Base-by-base conservation (phyloP, 1,284 basidiomycete species). In the Erythrobasidium hasegawianum region DNA sequence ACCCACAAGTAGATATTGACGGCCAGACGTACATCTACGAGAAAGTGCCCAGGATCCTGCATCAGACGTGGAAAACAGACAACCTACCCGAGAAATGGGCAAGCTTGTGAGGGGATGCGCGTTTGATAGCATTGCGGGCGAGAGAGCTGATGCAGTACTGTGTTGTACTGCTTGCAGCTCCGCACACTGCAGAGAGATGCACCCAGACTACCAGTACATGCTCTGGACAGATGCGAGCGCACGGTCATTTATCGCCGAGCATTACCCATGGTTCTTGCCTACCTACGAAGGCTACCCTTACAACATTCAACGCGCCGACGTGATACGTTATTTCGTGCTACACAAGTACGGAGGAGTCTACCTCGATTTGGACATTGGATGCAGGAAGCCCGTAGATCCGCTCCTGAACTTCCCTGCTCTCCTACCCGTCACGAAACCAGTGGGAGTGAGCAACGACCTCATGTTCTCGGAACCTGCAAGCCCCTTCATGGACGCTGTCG, bases 61-160 rank as follows among this genome's bases (percentile, higher is more conserved):
- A 98, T 79, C 95, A 97, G 83, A 98, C 96, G 22, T 98, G 95
- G 95, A 97, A 96, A 81, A 86, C 88, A 18, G 86, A 95, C 69
- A 84, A 83, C 0, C 82, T 98, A 18, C 96, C 96, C 4, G 79
- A 83, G 41, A 83, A 85, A 70, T 98, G 94, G 94, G 52, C 65
- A 14, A 40, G 33, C 26, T 55, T 60, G 43, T 58, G 16, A 5
- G 56, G 4, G 7, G n/a, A n/a, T n/a, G n/a, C n/a, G n/a, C n/a
- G 20, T 53, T 20, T 33, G 22, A 8, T 47, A n/a, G n/a, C n/a
- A n/a, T n/a, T n/a, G n/a, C n/a, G n/a, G n/a, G n/a, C n/a, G n/a
- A n/a, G n/a, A n/a, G n/a, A n/a, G n/a, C n/a, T n/a, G n/a, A n/a
- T n/a, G n/a, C n/a, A n/a, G n/a, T n/a, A n/a, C n/a, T n/a, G 3